phyloP scores from a whole-genome alignment of 495 filamentous ascomycete species.

The Penicillium canescens region DNA sequence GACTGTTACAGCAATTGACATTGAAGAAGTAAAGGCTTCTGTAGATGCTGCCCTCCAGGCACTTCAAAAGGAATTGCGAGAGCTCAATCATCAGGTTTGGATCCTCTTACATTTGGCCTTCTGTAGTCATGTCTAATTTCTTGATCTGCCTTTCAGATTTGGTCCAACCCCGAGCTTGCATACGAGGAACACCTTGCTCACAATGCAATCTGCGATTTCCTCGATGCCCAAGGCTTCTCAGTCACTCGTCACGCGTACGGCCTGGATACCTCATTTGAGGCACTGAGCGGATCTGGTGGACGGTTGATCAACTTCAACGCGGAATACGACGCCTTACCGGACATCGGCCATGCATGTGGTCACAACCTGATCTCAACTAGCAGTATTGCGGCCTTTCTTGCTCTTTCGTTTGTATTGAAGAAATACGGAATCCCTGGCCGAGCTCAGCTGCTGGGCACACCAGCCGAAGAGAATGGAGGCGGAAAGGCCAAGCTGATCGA shows the following conservation, averaged over 20 bases:
- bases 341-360: slow-evolving; percentile 66
- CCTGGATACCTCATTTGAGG: slow-evolving; percentile 41
- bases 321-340: slow-evolving; percentile 57
- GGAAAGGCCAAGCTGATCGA: slow-evolving; percentile 68
- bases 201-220: slow-evolving; percentile 55
- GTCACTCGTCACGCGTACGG: slow-evolving; percentile 55
- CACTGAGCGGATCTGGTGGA: slow-evolving; percentile 36
- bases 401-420: slow-evolving; percentile 51
- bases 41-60: slow-evolving; percentile 27
- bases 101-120: neutral
- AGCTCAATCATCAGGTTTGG: slow-evolving; percentile 28
- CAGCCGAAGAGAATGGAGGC: slow-evolving; percentile 70
- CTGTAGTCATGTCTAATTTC: neutral
- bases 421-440: slow-evolving; percentile 53
- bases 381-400: slow-evolving; percentile 60
- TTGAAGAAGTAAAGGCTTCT: slow-evolving; percentile 28
- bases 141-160: slow-evolving; percentile 43
- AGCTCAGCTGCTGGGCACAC: slow-evolving; percentile 65
- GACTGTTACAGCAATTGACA: slow-evolving; percentile 15
- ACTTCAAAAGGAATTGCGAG: slow-evolving; percentile 27
- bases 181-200: slow-evolving; percentile 60
- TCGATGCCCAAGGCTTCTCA: slow-evolving; percentile 53
- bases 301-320: slow-evolving; percentile 47
- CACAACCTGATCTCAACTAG: slow-evolving; percentile 70
- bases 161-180: slow-evolving; percentile 60